Percentiles rank a stretch among this genome's conserved stretches.
Conservation (phyloP, 495 filamentous ascomycete genomes). For the Aspergillus haitiensis region DNA sequence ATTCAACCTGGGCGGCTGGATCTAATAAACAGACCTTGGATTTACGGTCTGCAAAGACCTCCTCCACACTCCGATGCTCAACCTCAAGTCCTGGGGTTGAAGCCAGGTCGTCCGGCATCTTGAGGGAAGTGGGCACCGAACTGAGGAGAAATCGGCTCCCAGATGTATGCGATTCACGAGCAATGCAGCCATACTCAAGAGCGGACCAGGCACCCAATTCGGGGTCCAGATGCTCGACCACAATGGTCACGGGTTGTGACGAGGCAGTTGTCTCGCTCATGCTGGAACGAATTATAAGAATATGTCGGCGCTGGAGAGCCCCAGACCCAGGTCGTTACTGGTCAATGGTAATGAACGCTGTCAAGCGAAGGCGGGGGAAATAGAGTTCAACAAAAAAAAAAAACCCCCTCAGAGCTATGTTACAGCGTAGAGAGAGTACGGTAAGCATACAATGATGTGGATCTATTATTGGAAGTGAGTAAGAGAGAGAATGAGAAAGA, state of each 20-base stretch:
- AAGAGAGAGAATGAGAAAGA: not conserved
- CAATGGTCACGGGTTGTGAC: slow-evolving; percentile 61
- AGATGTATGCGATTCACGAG: slow-evolving; percentile 67
- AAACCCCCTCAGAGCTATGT: not conserved
- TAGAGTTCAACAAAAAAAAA: not conserved
- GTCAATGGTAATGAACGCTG: slow-evolving; percentile 3
- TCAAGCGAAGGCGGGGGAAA: slow-evolving; percentile 1
- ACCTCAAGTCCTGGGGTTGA: slow-evolving; percentile 61
- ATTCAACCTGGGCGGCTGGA: slow-evolving; percentile 73
- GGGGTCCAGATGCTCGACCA: slow-evolving; percentile 90
- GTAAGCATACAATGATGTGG: not conserved
- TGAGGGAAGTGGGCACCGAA: slow-evolving; percentile 69
- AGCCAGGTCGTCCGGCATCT: slow-evolving; percentile 63
- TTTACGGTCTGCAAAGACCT: slow-evolving; percentile 65
- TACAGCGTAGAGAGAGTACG: not conserved
- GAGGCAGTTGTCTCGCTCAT: slow-evolving; percentile 30
- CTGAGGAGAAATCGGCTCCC: slow-evolving; percentile 78
- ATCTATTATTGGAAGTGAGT: not conserved
- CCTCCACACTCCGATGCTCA: slow-evolving; percentile 73
- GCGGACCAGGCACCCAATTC: slow-evolving; percentile 94
- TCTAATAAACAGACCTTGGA: slow-evolving; percentile 84
- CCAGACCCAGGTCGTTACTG: not conserved
- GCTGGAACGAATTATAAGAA: slow-evolving; percentile 7
- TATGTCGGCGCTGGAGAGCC: not conserved
- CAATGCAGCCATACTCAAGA: slow-evolving; percentile 85